phyloP scores from a whole-genome alignment of 2,329 filamentous ascomycete species.

The Geoglossum cookeanum region DNA sequence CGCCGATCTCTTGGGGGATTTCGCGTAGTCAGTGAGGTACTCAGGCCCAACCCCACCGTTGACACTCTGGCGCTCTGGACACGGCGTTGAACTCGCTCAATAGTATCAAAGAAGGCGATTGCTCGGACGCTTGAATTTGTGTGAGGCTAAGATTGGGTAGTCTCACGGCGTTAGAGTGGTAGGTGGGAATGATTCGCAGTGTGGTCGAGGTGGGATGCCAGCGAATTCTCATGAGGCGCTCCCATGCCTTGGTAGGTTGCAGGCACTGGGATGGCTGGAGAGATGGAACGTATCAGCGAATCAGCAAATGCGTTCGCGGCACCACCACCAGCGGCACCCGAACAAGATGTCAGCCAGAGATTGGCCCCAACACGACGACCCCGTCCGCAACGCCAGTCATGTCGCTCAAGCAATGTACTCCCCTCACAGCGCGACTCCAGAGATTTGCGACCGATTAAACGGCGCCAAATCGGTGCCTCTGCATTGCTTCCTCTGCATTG shows the following conservation, averaged over 20 bases:
- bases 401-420: neutral
- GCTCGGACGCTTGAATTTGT: neutral
- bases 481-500: neutral
- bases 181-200: neutral
- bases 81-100: neutral
- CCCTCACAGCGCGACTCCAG: neutral
- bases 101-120: neutral
- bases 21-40: neutral
- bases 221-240: neutral
- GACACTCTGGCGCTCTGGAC: neutral
- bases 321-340: neutral
- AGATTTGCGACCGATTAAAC: neutral
- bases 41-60: neutral
- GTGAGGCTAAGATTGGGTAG: neutral
- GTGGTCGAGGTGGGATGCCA: slow-evolving; percentile 1
- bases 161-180: neutral
- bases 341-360: slow-evolving; percentile 1
- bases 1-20: neutral
- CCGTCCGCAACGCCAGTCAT: neutral
- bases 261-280: neutral
- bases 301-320: neutral
- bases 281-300: slow-evolving; percentile 1
- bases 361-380: neutral
- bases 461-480: neutral
- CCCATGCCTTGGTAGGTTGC: neutral